Base-by-base conservation (phyloP, 768 basidiomycete species). In the Collybia mongolica region DNA sequence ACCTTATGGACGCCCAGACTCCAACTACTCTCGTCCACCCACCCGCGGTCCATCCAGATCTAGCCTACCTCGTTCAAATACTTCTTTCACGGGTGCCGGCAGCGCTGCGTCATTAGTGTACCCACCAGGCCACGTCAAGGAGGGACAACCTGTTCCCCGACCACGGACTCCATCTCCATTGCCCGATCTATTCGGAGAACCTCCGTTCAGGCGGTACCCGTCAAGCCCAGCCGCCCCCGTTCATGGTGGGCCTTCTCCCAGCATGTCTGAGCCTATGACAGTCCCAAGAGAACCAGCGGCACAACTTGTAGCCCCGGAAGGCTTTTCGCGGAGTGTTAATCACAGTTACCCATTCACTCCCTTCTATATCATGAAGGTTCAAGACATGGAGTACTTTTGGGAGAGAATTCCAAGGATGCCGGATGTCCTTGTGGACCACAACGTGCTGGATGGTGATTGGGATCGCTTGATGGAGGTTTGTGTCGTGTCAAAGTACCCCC, bases 381-480 rank as follows among this genome's bases (percentile, higher is more conserved):
- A 84, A 58, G 83, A 89, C 36, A 85, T 93, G 87, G 86, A 91
- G 28, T 81, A 82, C 19, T 79, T 91, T 57, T 75, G 81, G 39
- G 80, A 84, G 37, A 73, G 74, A 14, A 72, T 83, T 36, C 87
- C 89, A 11, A 77, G 82, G 58, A 85, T 93, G 82, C 90, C 90
- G 6, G 54, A 74, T 6, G 81, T 86, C 9, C 77, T 93, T 19
- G 74, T 80, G 32, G 76, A 87, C 17, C 90, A 92, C 59, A 91
- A 93, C 59, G 83, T 91, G 9, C 82, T 81, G 53, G 76, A 79
- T 52, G 82, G 86, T 46, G 90, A 93, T 59, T 93, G 90, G 90
- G 80, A 77, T 53, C 74, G 90, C 45, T 80, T 89, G 59, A 86
- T 88, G 75, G 80, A 83, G 70, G 90, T 32, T 32, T 88, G 60